A percentile compares a stretch with the other conserved stretches of the same genome.
phyloP scores from a whole-genome alignment of 176 grass and related monocot species.

The Raddia distichophylla region DNA sequence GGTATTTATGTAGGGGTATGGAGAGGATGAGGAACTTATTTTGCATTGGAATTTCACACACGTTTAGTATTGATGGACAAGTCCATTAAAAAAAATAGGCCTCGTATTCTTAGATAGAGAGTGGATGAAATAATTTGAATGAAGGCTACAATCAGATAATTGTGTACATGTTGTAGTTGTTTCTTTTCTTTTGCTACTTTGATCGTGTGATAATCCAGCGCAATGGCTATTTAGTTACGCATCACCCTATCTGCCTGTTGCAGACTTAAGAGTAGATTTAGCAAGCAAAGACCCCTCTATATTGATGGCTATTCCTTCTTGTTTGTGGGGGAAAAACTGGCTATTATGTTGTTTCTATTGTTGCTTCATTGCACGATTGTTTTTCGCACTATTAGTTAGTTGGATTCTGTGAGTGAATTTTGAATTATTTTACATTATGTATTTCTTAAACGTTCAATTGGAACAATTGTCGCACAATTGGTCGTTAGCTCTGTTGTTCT shows the following conservation, averaged over 20 bases:
- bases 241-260: not conserved
- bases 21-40: too few relatives aligned
- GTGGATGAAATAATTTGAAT: not conserved
- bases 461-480: not conserved
- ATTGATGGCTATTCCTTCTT: not conserved
- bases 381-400: not conserved
- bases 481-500: not conserved
- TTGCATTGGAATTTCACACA: too few relatives aligned
- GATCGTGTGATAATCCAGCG: not conserved
- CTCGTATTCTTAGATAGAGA: not conserved
- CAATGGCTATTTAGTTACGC: not conserved
- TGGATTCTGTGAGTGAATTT: not conserved
- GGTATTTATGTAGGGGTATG: too few relatives aligned
- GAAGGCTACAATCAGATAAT: not conserved
- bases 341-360: not conserved
- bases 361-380: not conserved
- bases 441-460: not conserved
- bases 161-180: not conserved
- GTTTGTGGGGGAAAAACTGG: not conserved
- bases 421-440: not conserved
- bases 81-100: too few relatives aligned
- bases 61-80: too few relatives aligned
- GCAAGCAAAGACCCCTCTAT: not conserved
- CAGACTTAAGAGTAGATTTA: not conserved
- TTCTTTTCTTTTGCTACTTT: not conserved